Evolutionary conservation across 2,329 filamentous ascomycete species (phyloP).

Genomic region (Pyrenophora graminea): DNA sequence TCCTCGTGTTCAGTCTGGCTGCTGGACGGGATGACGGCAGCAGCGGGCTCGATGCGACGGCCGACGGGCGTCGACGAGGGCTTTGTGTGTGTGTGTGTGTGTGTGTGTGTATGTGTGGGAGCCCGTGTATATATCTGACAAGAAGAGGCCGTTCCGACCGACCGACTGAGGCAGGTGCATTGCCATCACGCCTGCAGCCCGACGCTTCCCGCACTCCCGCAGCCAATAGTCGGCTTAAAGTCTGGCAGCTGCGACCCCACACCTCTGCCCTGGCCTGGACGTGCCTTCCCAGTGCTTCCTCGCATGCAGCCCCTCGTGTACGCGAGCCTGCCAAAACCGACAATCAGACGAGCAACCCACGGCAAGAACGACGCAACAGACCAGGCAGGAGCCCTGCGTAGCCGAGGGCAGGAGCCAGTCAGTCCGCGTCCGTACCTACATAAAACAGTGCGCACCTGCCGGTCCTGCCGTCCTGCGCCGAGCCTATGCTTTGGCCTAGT

Average conservation of each 20-base stretch:
- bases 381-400: constrained; percentile 1
- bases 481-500: constrained; percentile 15
- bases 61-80: constrained; percentile 4
- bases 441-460: constrained; percentile 9
- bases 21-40: not conserved
- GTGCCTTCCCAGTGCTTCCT: constrained; percentile 5
- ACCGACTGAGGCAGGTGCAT: not conserved
- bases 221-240: constrained; percentile 13
- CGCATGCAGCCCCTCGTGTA: constrained; percentile 15
- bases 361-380: not conserved
- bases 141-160: no score
- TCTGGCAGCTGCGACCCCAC: constrained; percentile 17
- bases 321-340: not conserved
- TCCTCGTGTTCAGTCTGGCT: constrained; percentile 6
- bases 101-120: no score
- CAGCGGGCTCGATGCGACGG: constrained; percentile 1
- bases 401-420: not conserved
- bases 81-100: no score
- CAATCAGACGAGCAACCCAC: not conserved
- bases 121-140: constrained; percentile 6
- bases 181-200: not conserved
- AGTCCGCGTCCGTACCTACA: constrained; percentile 6
- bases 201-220: constrained; percentile 12
- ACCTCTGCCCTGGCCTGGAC: not conserved
- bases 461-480: not conserved